Conservation (phyloP, 768 basidiomycete species). For the Tricholoma sp. region DNA sequence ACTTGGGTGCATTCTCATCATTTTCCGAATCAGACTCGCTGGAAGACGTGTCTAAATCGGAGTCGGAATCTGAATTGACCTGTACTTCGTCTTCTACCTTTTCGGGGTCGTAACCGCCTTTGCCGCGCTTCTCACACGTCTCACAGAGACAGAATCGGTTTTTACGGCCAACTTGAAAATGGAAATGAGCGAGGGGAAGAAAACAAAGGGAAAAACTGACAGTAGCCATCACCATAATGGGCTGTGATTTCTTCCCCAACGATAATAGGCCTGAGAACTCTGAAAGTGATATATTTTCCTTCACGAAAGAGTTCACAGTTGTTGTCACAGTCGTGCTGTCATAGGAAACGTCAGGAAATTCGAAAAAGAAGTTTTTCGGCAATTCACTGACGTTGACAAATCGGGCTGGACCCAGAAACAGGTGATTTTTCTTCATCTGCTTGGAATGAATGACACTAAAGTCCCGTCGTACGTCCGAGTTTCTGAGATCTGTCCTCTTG, state of each 20-base stretch:
- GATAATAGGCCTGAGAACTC: slow-evolving; percentile 70
- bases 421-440: slow-evolving; percentile 88
- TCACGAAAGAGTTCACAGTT: slow-evolving; percentile 87
- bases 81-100: slow-evolving; percentile 44
- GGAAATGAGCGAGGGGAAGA: background rate
- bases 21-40: slow-evolving; percentile 35
- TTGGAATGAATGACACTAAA: slow-evolving; percentile 91
- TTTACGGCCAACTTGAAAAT: slow-evolving; percentile 50
- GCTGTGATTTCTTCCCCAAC: slow-evolving; percentile 86
- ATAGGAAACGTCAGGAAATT: slow-evolving; percentile 18
- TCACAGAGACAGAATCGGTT: slow-evolving; percentile 81
- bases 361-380: slow-evolving; percentile 18
- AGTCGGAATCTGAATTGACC: slow-evolving; percentile 44
- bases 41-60: slow-evolving; percentile 37
- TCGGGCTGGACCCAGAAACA: slow-evolving; percentile 87
- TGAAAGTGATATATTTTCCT: slow-evolving; percentile 86
- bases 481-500: slow-evolving; percentile 73
- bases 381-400: slow-evolving; percentile 76
- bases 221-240: slow-evolving; percentile 88
- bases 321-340: slow-evolving; percentile 84
- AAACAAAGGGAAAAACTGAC: slow-evolving; percentile 42
- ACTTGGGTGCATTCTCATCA: slow-evolving; percentile 25
- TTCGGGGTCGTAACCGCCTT: slow-evolving; percentile 68
- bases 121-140: slow-evolving; percentile 73
- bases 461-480: slow-evolving; percentile 75